Percentiles rank a stretch among this genome's conserved stretches.
These are phyloP conservation scores for Ceratocystiopsis sp. DNA, from an alignment of 2,329 filamentous ascomycete species.

Conservation along the genomic window DNA sequence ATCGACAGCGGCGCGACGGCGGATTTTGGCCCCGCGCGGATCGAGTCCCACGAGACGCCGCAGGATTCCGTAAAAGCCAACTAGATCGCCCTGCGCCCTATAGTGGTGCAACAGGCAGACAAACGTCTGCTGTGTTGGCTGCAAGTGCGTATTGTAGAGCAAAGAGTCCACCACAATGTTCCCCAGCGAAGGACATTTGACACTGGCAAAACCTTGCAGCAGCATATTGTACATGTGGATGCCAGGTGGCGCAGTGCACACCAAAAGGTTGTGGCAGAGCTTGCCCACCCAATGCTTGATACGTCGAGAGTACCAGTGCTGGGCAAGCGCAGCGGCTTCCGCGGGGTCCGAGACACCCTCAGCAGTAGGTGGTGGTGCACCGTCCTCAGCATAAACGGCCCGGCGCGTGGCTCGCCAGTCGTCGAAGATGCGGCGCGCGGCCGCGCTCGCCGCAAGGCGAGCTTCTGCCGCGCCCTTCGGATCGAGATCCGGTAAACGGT, in stretches of 20 bases:
- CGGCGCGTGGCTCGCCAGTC: conserved; percentile 10
- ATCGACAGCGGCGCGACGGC: conserved; percentile 5
- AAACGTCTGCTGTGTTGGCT: conserved; percentile 31
- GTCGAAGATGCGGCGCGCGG: conserved; percentile 12
- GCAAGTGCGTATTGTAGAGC: conserved; percentile 24
- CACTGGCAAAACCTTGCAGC: conserved; percentile 44
- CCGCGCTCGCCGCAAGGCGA: conserved; percentile 11
- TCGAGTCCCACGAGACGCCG: conserved; percentile 29
- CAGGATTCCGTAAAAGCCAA: conserved; percentile 26
- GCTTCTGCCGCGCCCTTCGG: conserved; percentile 5
- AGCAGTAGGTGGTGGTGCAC: too few relatives aligned
- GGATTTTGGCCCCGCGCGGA: conserved; percentile 21
- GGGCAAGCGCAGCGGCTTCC: too few relatives aligned
- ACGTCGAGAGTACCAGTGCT: conserved; percentile 1
- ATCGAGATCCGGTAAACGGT: conserved; percentile 12
- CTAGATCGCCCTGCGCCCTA: conserved; percentile 21
- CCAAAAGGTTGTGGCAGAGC: conserved; percentile 50
- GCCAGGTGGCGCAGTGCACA: conserved; percentile 42
- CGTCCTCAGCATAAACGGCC: not conserved
- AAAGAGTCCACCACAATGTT: conserved; percentile 36
- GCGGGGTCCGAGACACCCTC: too few relatives aligned
- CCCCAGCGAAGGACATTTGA: conserved; percentile 31
- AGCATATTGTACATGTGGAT: conserved; percentile 56
- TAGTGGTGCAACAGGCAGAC: conserved; percentile 34
- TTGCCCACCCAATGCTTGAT: conserved; percentile 15